These are phyloP conservation scores for Salix arbutifolia DNA, from an alignment of 345 rosid species.

Conservation along the genomic window DNA sequence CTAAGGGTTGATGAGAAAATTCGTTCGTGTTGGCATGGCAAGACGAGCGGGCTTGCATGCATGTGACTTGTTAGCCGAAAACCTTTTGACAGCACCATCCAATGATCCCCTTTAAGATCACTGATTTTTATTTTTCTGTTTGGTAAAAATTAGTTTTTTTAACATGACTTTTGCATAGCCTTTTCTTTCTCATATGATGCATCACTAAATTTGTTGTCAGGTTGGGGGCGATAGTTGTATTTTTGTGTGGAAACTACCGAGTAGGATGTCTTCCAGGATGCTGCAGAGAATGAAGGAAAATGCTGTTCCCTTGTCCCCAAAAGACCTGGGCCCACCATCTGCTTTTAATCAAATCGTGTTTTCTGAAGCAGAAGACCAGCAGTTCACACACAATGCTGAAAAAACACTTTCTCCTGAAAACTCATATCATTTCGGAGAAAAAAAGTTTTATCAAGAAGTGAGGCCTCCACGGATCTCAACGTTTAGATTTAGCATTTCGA, in stretches of 20 bases:
- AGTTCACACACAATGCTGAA: slow-evolving; percentile 16
- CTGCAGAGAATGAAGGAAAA: slow-evolving; percentile 43
- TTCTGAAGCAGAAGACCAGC: slow-evolving; percentile 38
- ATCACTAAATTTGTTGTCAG: slow-evolving; percentile 34
- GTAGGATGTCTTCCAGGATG: slow-evolving; percentile 51
- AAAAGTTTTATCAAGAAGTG: slow-evolving; percentile 23
- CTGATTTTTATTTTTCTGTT: neutral
- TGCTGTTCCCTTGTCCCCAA: slow-evolving; percentile 38
- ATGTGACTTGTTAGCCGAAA: neutral
- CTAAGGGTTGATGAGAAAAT: neutral
- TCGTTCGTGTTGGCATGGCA: neutral
- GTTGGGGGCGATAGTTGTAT: slow-evolving; percentile 78
- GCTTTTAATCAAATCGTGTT: slow-evolving; percentile 32
- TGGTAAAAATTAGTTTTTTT: neutral
- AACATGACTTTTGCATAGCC: neutral
- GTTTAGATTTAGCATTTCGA: slow-evolving; percentile 70
- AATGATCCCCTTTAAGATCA: neutral
- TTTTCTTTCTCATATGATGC: slow-evolving; percentile 3
- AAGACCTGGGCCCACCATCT: slow-evolving; percentile 29
- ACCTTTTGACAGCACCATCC: neutral
- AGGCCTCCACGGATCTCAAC: slow-evolving; percentile 45
- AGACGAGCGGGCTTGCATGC: neutral
- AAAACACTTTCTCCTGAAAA: slow-evolving; percentile 23
- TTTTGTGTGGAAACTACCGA: slow-evolving; percentile 71
- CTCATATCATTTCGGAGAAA: slow-evolving; percentile 17